Evolutionary conservation across 2,329 filamentous ascomycete species (phyloP).

Genomic region (Hymenoscyphus fraxineus): DNA sequence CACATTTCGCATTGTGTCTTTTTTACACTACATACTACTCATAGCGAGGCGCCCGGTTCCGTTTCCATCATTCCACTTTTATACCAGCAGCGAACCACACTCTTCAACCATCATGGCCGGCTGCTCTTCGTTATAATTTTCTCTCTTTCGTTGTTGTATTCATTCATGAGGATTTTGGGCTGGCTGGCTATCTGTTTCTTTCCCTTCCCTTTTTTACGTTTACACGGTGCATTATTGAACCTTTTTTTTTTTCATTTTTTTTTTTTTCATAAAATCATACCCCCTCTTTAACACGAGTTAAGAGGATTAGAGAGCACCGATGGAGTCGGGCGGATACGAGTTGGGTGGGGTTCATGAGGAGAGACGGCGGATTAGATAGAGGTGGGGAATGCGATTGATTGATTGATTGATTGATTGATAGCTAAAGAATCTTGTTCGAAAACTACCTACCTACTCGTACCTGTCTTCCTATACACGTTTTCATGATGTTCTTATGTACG

Average conservation of each 20-base stretch:
- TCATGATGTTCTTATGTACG: too few relatives aligned
- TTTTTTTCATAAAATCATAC: neutral
- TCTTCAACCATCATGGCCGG: neutral
- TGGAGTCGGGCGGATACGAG: neutral
- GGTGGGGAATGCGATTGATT: neutral
- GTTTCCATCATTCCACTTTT: neutral
- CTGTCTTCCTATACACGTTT: too few relatives aligned
- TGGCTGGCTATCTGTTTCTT: neutral
- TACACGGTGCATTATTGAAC: neutral
- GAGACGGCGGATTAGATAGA: neutral
- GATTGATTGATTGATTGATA: neutral
- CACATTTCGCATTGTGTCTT: neutral
- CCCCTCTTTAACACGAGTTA: neutral
- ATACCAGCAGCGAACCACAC: neutral
- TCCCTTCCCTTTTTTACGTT: neutral
- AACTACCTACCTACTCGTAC: neutral
- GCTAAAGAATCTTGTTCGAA: neutral
- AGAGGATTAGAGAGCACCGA: neutral
- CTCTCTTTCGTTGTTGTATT: neutral
- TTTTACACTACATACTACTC: constrained; percentile 5
- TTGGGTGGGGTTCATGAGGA: neutral
- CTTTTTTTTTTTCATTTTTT: too few relatives aligned
- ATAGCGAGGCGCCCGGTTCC: constrained; percentile 2
- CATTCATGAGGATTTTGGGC: neutral
- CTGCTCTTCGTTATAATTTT: neutral